Evolutionary conservation across 805 yeast species (phyloP).

Genomic region (Sungouiella blattae): DNA sequence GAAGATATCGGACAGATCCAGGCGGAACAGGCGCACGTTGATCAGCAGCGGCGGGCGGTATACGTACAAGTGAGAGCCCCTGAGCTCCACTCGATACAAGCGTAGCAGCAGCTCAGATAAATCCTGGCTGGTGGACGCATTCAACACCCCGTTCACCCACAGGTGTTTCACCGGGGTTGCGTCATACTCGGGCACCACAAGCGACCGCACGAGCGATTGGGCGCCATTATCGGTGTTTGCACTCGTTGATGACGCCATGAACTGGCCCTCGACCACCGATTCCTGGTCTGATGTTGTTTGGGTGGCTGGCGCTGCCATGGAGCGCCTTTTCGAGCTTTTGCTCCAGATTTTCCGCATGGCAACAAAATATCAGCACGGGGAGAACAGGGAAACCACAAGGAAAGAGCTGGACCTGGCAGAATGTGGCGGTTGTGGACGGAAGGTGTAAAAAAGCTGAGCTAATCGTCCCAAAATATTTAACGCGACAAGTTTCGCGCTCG

Average conservation of each 20-base stretch:
- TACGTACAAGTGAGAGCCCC: conserved; percentile 62
- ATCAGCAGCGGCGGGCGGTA: conserved; percentile 30
- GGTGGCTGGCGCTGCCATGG: conserved; percentile 7
- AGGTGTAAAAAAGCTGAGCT: too few relatives aligned
- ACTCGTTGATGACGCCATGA: neutral
- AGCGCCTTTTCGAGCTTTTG: conserved; percentile 15
- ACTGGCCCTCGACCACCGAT: conserved; percentile 1
- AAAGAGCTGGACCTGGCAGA: too few relatives aligned
- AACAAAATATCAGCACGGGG: neutral
- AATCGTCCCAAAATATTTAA: too few relatives aligned
- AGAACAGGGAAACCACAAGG: too few relatives aligned
- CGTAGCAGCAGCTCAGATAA: conserved; percentile 18
- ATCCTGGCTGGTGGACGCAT: conserved; percentile 29
- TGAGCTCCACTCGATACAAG: conserved; percentile 33
- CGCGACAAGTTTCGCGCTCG: too few relatives aligned
- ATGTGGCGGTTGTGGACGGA: too few relatives aligned
- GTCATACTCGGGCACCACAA: conserved; percentile 32
- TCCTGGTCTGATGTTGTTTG: conserved; percentile 5
- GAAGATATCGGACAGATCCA: too few relatives aligned
- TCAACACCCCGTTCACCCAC: conserved; percentile 38
- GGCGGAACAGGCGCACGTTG: conserved; percentile 15
- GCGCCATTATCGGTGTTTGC: conserved; percentile 2
- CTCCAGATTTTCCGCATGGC: conserved; percentile 17
- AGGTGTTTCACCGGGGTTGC: conserved; percentile 24
- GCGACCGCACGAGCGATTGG: conserved; percentile 13